Conservation (phyloP, 108 stramenopile species). For the Aurantiochytrium sp. region DNA sequence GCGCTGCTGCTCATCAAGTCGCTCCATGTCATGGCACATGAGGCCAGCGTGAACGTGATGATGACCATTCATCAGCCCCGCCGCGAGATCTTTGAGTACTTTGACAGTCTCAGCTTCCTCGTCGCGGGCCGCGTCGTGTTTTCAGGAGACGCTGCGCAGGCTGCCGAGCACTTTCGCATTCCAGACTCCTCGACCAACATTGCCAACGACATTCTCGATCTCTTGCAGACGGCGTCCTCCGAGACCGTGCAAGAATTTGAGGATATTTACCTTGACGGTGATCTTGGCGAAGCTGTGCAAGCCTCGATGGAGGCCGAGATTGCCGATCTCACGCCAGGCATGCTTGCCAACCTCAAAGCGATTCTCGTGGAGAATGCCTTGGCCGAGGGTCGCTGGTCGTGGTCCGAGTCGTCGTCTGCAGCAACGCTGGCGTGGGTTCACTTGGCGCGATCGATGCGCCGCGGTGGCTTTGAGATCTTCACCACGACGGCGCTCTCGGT, state of each 20-base stretch:
- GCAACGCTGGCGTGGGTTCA: neutral
- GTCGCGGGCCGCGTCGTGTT: neutral
- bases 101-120: slow-evolving; percentile 63
- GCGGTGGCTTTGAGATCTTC: neutral
- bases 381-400: slow-evolving; percentile 6
- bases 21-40: slow-evolving; percentile 55
- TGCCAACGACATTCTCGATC: neutral
- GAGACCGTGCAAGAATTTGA: neutral
- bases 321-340: neutral
- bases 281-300: neutral
- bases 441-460: neutral
- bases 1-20: slow-evolving; percentile 60
- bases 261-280: neutral
- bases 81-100: slow-evolving; percentile 66
- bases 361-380: neutral
- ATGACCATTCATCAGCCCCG: slow-evolving; percentile 87
- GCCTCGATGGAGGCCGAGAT: neutral
- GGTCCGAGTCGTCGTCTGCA: neutral
- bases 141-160: neutral
- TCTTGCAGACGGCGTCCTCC: neutral
- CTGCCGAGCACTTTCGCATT: neutral
- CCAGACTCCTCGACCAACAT: neutral
- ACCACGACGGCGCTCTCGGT: neutral
- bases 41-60: slow-evolving; percentile 60
- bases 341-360: neutral